Evolutionary conservation across 495 filamentous ascomycete genomes (phyloP).

Genomic region (Neurospora sublineolata): DNA sequence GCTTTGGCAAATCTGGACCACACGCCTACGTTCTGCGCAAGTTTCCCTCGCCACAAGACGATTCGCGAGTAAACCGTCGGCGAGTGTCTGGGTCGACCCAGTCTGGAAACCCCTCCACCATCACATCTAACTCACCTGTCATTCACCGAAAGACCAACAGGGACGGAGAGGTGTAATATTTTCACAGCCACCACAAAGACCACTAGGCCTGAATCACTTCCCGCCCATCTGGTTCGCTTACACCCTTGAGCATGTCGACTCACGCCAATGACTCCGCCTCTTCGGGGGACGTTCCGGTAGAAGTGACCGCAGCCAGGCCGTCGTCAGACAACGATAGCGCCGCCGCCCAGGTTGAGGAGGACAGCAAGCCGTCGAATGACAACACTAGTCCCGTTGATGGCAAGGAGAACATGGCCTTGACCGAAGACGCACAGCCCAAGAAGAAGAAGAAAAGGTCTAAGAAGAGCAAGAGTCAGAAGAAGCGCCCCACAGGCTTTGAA

Average conservation of each 20-base stretch:
- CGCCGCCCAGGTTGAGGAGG: background rate
- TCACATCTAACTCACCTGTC: background rate
- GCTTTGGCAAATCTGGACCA: background rate
- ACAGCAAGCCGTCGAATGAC: background rate
- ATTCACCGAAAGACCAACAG: background rate
- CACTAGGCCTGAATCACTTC: background rate
- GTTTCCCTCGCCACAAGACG: background rate
- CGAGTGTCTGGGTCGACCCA: background rate
- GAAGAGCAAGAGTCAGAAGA: slow-evolving; percentile 14
- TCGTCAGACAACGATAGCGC: background rate
- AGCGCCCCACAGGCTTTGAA: slow-evolving; percentile 33
- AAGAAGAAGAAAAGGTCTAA: slow-evolving; percentile 26
- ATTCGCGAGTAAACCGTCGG: background rate
- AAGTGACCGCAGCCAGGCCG: background rate
- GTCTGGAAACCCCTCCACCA: background rate
- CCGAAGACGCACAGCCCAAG: background rate
- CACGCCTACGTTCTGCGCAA: background rate
- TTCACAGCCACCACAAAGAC: slow-evolving; percentile 5
- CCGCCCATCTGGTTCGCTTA: background rate
- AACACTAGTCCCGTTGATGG: background rate
- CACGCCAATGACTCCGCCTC: background rate
- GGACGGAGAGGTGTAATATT: background rate
- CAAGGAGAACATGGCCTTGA: background rate
- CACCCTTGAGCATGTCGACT: slow-evolving; percentile 3
- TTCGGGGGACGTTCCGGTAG: background rate